Base-by-base conservation (phyloP, 2,329 filamentous ascomycete genomes). In the Cylindrodendrum hubeiense region DNA sequence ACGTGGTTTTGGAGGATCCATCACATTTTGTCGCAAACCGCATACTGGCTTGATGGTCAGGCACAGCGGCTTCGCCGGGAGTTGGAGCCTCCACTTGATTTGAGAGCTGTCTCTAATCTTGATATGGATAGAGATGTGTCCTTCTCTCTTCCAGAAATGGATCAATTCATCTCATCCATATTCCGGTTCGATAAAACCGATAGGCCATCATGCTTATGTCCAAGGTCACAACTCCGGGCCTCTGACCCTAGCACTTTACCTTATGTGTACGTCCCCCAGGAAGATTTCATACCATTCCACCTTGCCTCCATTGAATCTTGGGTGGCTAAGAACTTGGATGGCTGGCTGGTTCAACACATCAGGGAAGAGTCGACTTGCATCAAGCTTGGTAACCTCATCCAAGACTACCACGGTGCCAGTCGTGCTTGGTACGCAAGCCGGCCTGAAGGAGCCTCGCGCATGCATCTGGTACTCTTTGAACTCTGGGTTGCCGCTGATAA, bases 401-500 rank as follows among this genome's bases (percentile, higher is more conserved):
- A 73, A 5, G 9, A 19, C 0, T 87, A 87, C 56, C 71, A 81
- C n/a, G n/a, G n/a, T 50, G 4, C 7, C 0, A 6, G 19, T 0
- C 37, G 47, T 0, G 0, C 1, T 0, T 30, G 50, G 1, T 89
- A 89, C 46, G 1, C 39, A 0, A 63, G 41, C 0, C 81, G 82
- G 1, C 83, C 88, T 0, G 82, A 86, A 63, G 76, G 75, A 0
- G 69, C 78, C 0, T 91, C 89, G 0, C 64, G 83, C 3, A 89
- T 90, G 84, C 62, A 88, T 3, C 78, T 91, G 0, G 86, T 83
- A 0, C 68, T 86, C 0, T 66, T 89, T 3, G 87, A 90, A 60
- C 73, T 91, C 0, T 91, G 89, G 89, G 72, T 87, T 12, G 85
- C 85, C 0, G 81, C 84, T 15, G 89, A 91, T 64, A 84, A 78